phyloP scores from a whole-genome alignment of 345 rosid species.

The Balakata baccata region DNA sequence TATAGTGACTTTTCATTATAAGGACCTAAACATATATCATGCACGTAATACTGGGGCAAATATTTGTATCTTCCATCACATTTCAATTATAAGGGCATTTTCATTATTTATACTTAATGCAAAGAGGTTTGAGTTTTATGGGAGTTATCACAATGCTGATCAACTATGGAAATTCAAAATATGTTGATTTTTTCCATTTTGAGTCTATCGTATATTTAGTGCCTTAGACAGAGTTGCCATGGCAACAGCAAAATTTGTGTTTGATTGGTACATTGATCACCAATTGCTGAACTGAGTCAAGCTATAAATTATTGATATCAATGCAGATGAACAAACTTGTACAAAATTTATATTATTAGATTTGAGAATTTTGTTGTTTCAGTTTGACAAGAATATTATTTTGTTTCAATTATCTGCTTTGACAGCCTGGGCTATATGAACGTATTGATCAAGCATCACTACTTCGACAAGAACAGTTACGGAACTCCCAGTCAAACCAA shows the following conservation, averaged over 20 bases:
- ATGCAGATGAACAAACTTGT: background rate
- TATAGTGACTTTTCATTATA: background rate
- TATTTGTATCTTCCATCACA: background rate
- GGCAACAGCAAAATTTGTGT: background rate
- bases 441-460: slow-evolving; percentile 76
- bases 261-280: background rate
- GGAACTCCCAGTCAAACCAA: slow-evolving; percentile 69
- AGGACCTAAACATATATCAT: background rate
- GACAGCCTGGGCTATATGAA: slow-evolving; percentile 68
- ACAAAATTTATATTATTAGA: background rate
- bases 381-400: background rate
- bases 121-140: background rate
- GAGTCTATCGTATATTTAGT: background rate
- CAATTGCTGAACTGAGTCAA: background rate
- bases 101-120: background rate
- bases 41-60: background rate
- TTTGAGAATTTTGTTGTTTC: background rate
- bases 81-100: background rate
- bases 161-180: background rate
- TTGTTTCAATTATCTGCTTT: slow-evolving; percentile 15
- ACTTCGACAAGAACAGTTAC: slow-evolving; percentile 75
- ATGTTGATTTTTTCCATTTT: background rate
- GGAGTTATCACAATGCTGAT: background rate
- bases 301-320: background rate
- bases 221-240: background rate